Base-by-base conservation (phyloP, 1,284 basidiomycete genomes). In the Psilocybe mexicana region DNA sequence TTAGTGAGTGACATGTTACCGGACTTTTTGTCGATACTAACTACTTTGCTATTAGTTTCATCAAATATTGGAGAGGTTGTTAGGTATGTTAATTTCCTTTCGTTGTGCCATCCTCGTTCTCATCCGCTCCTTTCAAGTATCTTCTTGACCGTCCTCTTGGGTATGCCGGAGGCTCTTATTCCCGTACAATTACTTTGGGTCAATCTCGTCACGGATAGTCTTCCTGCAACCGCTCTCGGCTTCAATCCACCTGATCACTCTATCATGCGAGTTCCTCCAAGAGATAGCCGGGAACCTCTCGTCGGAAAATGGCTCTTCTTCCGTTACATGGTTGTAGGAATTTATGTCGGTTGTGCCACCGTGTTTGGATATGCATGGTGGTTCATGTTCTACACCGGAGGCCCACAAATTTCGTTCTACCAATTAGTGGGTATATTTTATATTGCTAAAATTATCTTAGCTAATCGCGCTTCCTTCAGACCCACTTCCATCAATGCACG, bases 21-120 rank as follows among this genome's bases (percentile, higher is more conserved):
- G 55, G 8, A 43, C 54, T 52, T 52, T 12, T 33, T 43, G 53
- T 23, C 53, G 10, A 24, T 43, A 43, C 28, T 54, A 51, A 59
- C 30, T 52, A 57, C 68, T 66, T 54, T 68, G 53, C 76, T 65
- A 61, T 74, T 78, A 96, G 94, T 99, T 75, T 97, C 94, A 43
- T 96, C 93, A 59, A 99, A 98, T 79, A 98, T 98, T 70, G 96
- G 96, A 61, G 96, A 98, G 74, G 96, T 98, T 63, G 95, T 98
- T 70, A 93, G 85, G 83, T 84, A 67, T 35, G 38, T 8, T 40
- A 40, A 6, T 3, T 25, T 52, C 24, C 6, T 18, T 36, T 33
- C 10, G 11, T 42, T 11, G 18, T 44, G 35, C 25, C 14, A 10
- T 24, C 6, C 18, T 12, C 25, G 7, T 14, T 38, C 44, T 51